Evolutionary conservation across 2,329 filamentous ascomycete genomes (phyloP).

Genomic region (Decorospora gaudefroyi): DNA sequence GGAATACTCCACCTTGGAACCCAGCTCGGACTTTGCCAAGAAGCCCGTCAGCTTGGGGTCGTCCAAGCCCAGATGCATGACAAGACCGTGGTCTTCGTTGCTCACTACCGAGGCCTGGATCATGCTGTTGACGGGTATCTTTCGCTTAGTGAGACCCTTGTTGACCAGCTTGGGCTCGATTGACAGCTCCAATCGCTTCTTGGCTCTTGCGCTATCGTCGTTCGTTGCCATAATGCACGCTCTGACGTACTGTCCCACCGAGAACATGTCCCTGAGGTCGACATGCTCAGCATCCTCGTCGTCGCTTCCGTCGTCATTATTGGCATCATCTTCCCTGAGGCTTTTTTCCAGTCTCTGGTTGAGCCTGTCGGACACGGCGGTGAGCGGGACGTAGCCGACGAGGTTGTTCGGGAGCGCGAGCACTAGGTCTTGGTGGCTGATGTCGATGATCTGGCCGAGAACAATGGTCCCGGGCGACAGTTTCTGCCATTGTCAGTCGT

Average conservation of each 20-base stretch:
- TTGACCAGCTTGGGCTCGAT: constrained; percentile 80
- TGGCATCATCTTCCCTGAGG: constrained; percentile 64
- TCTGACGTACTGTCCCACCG: constrained; percentile 83
- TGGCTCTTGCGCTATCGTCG: constrained; percentile 69
- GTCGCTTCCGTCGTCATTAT: constrained; percentile 60
- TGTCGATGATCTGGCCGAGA: constrained; percentile 80
- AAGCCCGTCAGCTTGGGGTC: constrained; percentile 75
- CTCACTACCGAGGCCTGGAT: constrained; percentile 87
- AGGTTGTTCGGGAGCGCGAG: constrained; percentile 92
- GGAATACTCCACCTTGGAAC: constrained; percentile 65
- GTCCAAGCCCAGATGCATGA: constrained; percentile 87
- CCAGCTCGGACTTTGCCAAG: constrained; percentile 80
- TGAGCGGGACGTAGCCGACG: constrained; percentile 84
- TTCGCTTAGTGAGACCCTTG: constrained; percentile 70
- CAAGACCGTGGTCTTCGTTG: constrained; percentile 91
- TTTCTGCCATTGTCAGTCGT: constrained; percentile 59
- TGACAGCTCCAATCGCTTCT: constrained; percentile 84
- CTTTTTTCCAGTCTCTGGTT: constrained; percentile 73
- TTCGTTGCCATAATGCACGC: constrained; percentile 79
- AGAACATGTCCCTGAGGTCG: constrained; percentile 75
- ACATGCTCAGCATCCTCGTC: constrained; percentile 60
- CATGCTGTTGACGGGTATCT: constrained; percentile 74
- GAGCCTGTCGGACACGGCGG: constrained; percentile 82
- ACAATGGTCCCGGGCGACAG: constrained; percentile 84
- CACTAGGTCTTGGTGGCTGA: constrained; percentile 77